Evolutionary conservation across 2,329 filamentous ascomycete genomes (phyloP).

Genomic region (Cercospora janseana): DNA sequence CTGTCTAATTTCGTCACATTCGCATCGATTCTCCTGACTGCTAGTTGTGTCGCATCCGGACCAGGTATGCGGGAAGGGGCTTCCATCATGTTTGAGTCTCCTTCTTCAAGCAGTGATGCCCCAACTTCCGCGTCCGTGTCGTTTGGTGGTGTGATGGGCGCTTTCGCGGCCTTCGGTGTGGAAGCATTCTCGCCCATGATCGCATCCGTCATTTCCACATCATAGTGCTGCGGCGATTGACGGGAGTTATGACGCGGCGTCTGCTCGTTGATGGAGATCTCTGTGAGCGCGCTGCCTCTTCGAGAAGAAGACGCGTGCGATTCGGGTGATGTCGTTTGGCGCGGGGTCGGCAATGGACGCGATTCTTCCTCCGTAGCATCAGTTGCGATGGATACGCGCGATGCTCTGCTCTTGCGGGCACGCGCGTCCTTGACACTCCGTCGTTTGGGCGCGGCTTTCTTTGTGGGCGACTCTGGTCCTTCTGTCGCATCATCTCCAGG

Average conservation of each 20-base stretch:
- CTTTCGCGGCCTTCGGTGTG: slow-evolving; percentile 17
- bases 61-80: slow-evolving; percentile 19
- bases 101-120: slow-evolving; percentile 17
- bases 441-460: slow-evolving; percentile 65
- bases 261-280: slow-evolving; percentile 62
- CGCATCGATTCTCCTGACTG: slow-evolving; percentile 68
- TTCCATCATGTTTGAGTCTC: slow-evolving; percentile 21
- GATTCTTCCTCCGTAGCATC: slow-evolving; percentile 35
- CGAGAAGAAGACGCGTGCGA: slow-evolving; percentile 31
- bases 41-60: slow-evolving; percentile 33
- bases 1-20: slow-evolving; percentile 77
- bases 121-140: slow-evolving; percentile 1
- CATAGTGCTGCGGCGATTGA: slow-evolving; percentile 22
- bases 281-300: slow-evolving; percentile 64
- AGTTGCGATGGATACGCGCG: slow-evolving; percentile 42
- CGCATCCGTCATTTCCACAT: slow-evolving; percentile 22
- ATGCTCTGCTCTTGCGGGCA: slow-evolving; percentile 41
- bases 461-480: slow-evolving; percentile 55
- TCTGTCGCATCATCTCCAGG: slow-evolving; percentile 49
- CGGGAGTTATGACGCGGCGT: slow-evolving; percentile 39
- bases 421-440: slow-evolving; percentile 55
- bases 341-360: slow-evolving; percentile 50
- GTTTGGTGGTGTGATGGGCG: slow-evolving; percentile 8
- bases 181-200: slow-evolving; percentile 25
- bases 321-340: slow-evolving; percentile 43